phyloP scores from a whole-genome alignment of 2,329 filamentous ascomycete genomes.

The Fusarium sp. region DNA sequence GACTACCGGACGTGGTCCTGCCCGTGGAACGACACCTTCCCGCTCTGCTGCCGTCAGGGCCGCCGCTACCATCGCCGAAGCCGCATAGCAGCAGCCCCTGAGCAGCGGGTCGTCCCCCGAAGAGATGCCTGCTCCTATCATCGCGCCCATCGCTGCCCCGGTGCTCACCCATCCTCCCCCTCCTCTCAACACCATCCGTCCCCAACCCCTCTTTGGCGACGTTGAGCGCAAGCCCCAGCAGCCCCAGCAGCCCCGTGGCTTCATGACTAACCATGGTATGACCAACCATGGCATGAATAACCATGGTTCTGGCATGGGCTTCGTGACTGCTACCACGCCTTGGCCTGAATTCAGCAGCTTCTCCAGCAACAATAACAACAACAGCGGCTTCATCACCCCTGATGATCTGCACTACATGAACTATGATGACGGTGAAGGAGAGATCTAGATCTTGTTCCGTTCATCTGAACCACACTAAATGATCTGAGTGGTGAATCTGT shows the following conservation, averaged over 20 bases:
- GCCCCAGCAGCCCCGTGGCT: background rate
- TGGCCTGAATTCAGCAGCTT: background rate
- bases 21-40: constrained; percentile 43
- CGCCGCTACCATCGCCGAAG: constrained; percentile 50
- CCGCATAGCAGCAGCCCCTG: constrained; percentile 44
- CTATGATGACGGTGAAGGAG: constrained; percentile 47
- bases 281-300: background rate
- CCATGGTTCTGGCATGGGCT: background rate
- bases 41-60: constrained; percentile 50
- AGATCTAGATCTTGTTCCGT: constrained; percentile 44
- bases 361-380: background rate
- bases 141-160: background rate
- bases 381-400: background rate
- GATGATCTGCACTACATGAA: constrained; percentile 29
- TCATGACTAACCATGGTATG: background rate
- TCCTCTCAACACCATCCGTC: constrained; percentile 3
- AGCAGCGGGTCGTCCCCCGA: constrained; percentile 46
- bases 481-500: background rate
- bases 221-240: constrained; percentile 32
- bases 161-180: background rate
- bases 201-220: constrained; percentile 38
- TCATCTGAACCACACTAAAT: background rate
- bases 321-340: constrained; percentile 1
- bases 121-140: constrained; percentile 19
- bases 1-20: constrained; percentile 31